phyloP scores from a whole-genome alignment of 2,329 filamentous ascomycete species.

The Hypoxylon sp. region DNA sequence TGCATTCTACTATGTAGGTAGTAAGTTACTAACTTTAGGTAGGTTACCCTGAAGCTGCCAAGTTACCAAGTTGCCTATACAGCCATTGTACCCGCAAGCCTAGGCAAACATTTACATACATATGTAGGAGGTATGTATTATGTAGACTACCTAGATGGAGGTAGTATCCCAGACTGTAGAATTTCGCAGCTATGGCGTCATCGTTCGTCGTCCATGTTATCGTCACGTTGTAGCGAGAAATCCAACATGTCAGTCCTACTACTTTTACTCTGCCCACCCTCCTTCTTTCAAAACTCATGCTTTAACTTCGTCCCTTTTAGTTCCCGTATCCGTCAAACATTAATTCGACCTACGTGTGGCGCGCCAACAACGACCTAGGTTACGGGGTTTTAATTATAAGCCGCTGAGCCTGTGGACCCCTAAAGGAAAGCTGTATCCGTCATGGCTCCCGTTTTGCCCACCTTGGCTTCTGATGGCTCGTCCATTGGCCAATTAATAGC shows the following conservation, averaged over 20 bases:
- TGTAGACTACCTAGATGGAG: not conserved
- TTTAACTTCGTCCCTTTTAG: slow-evolving; percentile 18
- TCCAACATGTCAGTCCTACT: slow-evolving; percentile 31
- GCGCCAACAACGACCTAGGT: slow-evolving; percentile 9
- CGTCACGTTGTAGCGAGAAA: slow-evolving; percentile 17
- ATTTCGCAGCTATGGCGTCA: slow-evolving; percentile 36
- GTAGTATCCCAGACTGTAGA: slow-evolving; percentile 12
- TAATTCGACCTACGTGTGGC: slow-evolving; percentile 6
- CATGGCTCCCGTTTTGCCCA: slow-evolving; percentile 46
- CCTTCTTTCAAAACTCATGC: slow-evolving; percentile 20
- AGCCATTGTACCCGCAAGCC: not conserved
- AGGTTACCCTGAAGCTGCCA: too few relatives aligned
- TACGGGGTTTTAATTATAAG: slow-evolving; percentile 5
- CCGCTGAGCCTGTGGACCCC: slow-evolving; percentile 5
- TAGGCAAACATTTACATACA: slow-evolving; percentile 15
- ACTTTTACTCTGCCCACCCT: slow-evolving; percentile 32
- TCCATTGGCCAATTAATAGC: slow-evolving; percentile 29
- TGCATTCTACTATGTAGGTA: not conserved
- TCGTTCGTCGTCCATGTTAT: slow-evolving; percentile 34
- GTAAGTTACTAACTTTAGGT: too few relatives aligned
- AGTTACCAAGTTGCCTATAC: too few relatives aligned
- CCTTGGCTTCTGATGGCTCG: slow-evolving; percentile 16
- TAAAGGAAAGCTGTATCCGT: slow-evolving; percentile 5
- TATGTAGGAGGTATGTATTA: too few relatives aligned
- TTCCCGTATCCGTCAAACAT: slow-evolving; percentile 22